Evolutionary conservation across 257 asterid genomes (phyloP).

Genomic region (Rauvolfia tetraphylla): DNA sequence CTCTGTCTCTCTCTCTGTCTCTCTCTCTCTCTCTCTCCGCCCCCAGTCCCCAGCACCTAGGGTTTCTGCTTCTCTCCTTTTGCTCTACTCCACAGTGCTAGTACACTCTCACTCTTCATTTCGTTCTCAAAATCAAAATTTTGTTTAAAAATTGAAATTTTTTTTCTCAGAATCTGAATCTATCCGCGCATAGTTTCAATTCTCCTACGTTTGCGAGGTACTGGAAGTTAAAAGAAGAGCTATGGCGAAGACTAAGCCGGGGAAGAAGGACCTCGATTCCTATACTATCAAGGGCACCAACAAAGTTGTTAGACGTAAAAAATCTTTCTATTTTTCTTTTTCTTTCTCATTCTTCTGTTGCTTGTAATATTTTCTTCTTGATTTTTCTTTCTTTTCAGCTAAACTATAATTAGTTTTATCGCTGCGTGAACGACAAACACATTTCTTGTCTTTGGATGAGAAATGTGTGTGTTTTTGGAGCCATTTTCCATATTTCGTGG

Average conservation of each 20-base stretch:
- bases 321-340: background rate
- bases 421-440: background rate
- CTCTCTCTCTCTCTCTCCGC: background rate
- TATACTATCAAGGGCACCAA: constrained; percentile 86
- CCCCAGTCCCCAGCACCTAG: constrained; percentile 16
- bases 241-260: constrained; percentile 99
- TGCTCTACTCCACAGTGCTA: background rate
- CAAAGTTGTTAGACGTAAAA: constrained; percentile 77
- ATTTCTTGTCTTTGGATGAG: background rate
- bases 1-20: background rate
- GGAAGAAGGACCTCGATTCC: constrained; percentile 81
- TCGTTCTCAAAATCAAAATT: background rate
- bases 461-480: background rate
- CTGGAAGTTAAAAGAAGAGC: background rate
- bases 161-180: background rate
- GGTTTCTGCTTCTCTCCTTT: constrained; percentile 18
- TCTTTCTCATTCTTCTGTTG: background rate
- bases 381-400: background rate
- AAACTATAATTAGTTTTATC: background rate
- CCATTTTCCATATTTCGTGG: background rate
- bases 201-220: background rate
- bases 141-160: background rate
- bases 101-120: background rate
- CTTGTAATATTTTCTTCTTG: background rate
- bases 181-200: background rate